phyloP scores from a whole-genome alignment of 768 basidiomycete genomes.

The Clitopilus hobsonii region DNA sequence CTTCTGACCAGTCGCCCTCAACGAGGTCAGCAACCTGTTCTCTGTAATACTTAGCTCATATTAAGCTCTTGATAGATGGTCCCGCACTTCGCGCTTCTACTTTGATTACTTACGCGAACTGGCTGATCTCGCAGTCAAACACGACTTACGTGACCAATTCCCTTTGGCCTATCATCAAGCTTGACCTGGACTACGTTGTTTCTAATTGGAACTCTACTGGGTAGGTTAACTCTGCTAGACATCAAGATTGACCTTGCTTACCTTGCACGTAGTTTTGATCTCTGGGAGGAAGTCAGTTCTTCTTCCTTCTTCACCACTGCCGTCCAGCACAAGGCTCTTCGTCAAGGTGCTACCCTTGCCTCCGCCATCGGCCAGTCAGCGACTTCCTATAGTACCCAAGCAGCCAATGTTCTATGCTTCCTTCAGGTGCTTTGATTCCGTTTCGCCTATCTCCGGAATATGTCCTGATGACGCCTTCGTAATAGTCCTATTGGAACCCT shows the following conservation, averaged over 20 bases:
- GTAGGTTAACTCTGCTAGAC: slow-evolving; percentile 16
- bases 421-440: slow-evolving; percentile 62
- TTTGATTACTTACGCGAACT: slow-evolving; percentile 65
- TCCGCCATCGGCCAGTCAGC: slow-evolving; percentile 42
- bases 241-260: background rate
- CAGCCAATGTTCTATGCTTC: slow-evolving; percentile 66
- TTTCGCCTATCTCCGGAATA: slow-evolving; percentile 48
- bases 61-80: slow-evolving; percentile 42
- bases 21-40: slow-evolving; percentile 31
- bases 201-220: slow-evolving; percentile 63
- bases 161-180: slow-evolving; percentile 69
- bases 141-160: slow-evolving; percentile 38
- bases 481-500: slow-evolving; percentile 71
- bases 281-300: slow-evolving; percentile 72
- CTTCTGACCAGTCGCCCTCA: slow-evolving; percentile 43
- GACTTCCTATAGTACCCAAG: slow-evolving; percentile 53
- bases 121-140: slow-evolving; percentile 45
- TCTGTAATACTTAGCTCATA: background rate
- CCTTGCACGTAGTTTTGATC: slow-evolving; percentile 48
- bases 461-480: slow-evolving; percentile 33
- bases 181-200: slow-evolving; percentile 73
- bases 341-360: slow-evolving; percentile 65
- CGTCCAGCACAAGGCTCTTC: slow-evolving; percentile 71
- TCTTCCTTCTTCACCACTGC: slow-evolving; percentile 83
- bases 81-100: slow-evolving; percentile 68